Conservation (phyloP, 352 stramenopile genomes). For the Globisporangium lucens region DNA sequence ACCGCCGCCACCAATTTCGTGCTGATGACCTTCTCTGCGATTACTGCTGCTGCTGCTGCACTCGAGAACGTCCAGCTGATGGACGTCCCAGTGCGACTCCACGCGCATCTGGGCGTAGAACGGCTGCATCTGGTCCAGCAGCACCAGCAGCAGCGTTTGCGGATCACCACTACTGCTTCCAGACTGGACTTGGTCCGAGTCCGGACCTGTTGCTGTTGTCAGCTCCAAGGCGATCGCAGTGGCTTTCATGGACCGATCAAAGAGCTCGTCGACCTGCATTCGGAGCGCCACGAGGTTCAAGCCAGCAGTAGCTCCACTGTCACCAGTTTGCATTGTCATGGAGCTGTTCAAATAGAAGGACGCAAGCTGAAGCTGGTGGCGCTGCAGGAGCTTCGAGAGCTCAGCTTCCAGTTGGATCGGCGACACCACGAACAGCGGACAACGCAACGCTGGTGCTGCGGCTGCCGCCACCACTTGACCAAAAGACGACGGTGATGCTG, state of each 20-base stretch:
- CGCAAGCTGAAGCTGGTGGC: not conserved
- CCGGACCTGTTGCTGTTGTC: not conserved
- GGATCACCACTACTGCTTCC: not conserved
- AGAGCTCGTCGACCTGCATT: slow-evolving; percentile 15
- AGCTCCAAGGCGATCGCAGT: slow-evolving; percentile 4
- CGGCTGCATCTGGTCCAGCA: not conserved
- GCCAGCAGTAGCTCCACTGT: slow-evolving; percentile 6
- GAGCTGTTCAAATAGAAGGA: not conserved
- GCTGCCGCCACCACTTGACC: not conserved
- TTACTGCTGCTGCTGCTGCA: slow-evolving; percentile 7
- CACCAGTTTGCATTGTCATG: not conserved
- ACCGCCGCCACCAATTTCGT: too few relatives aligned
- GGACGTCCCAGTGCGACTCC: slow-evolving; percentile 17
- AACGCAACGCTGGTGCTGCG: slow-evolving; percentile 21
- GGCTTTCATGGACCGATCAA: slow-evolving; percentile 6
- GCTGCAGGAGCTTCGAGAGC: slow-evolving; percentile 24
- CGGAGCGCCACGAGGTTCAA: slow-evolving; percentile 16
- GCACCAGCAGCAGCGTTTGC: not conserved
- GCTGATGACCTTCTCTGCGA: not conserved
- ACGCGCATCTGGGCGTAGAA: slow-evolving; percentile 6
- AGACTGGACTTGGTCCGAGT: not conserved
- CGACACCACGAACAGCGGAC: slow-evolving; percentile 38
- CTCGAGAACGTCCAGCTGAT: slow-evolving; percentile 16
- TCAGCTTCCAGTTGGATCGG: slow-evolving; percentile 29
- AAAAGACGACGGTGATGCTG: not conserved